A percentile compares a stretch with the other conserved stretches of the same genome.
Conservation (phyloP, 2,329 filamentous ascomycete species). For the Epichloe coenophiala region DNA sequence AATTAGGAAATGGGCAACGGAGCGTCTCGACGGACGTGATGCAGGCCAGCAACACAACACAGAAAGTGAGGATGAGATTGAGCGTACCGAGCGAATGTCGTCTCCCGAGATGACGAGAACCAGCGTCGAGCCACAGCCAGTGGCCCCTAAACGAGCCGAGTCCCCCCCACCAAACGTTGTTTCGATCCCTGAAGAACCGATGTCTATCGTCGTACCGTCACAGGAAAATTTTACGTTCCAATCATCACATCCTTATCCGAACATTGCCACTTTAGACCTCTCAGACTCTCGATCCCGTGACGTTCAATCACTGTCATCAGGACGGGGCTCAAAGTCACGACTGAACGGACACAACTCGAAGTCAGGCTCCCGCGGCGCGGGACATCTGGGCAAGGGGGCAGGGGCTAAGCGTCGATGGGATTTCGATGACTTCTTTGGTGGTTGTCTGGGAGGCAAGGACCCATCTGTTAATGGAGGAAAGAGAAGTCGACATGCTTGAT, state of each 20-base stretch:
- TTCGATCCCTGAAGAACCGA: slow-evolving; percentile 14
- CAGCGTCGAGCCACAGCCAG: slow-evolving; percentile 25
- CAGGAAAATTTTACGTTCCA: slow-evolving; percentile 58
- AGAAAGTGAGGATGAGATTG: slow-evolving; percentile 57
- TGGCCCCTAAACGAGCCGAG: slow-evolving; percentile 13
- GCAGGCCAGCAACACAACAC: slow-evolving; percentile 35
- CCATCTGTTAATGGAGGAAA: slow-evolving; percentile 36
- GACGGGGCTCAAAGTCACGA: slow-evolving; percentile 17
- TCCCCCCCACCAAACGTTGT: slow-evolving; percentile 14
- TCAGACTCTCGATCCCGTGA: slow-evolving; percentile 37
- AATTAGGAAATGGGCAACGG: slow-evolving; percentile 51
- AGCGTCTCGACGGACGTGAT: slow-evolving; percentile 53
- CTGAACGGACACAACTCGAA: slow-evolving; percentile 13
- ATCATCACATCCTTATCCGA: slow-evolving; percentile 46
- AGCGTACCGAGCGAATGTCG: slow-evolving; percentile 46
- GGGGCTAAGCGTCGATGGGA: slow-evolving; percentile 63
- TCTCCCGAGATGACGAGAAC: slow-evolving; percentile 44
- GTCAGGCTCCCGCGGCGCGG: slow-evolving; percentile 14
- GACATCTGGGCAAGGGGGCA: slow-evolving; percentile 46
- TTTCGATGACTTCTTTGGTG: slow-evolving; percentile 63
- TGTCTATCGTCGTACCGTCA: slow-evolving; percentile 36
- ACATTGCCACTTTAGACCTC: slow-evolving; percentile 46
- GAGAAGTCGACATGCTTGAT: slow-evolving; percentile 33
- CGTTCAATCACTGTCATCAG: slow-evolving; percentile 13
- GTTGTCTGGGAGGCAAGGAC: slow-evolving; percentile 51